Conservation (phyloP, 371 early-diverging fungal species). For the Zychaea mexicana region DNA sequence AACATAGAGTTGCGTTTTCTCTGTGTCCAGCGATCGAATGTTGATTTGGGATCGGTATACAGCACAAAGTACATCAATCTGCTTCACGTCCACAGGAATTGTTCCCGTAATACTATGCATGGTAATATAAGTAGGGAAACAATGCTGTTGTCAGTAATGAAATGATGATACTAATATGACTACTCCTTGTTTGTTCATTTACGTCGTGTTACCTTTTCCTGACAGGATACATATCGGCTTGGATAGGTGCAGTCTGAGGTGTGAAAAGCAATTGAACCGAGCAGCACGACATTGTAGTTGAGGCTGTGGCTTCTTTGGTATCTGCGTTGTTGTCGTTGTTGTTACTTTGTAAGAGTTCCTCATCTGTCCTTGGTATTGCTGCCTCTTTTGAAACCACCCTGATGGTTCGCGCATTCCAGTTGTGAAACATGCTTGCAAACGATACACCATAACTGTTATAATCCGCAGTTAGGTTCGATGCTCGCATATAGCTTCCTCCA, state of each 20-base stretch:
- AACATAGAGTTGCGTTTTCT: not conserved
- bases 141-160: no score
- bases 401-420: not conserved
- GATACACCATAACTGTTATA: not conserved
- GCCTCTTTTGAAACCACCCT: not conserved
- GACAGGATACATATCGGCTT: not conserved
- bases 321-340: no score
- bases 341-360: not conserved
- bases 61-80: not conserved
- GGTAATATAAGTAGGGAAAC: no score
- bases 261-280: not conserved
- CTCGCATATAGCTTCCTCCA: not conserved
- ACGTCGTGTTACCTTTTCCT: not conserved
- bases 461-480: not conserved
- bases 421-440: constrained; percentile 2
- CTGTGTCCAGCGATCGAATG: not conserved
- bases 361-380: not conserved
- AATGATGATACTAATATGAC: no score
- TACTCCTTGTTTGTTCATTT: no score
- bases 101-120: no score
- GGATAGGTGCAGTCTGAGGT: not conserved
- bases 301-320: no score
- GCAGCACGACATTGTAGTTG: not conserved
- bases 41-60: not conserved
- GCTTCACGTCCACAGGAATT: not conserved